A percentile compares a stretch with the other conserved stretches of the same genome.
Conservation (phyloP, 2,329 filamentous ascomycete genomes). For the Aureobasidium subglaciale region DNA sequence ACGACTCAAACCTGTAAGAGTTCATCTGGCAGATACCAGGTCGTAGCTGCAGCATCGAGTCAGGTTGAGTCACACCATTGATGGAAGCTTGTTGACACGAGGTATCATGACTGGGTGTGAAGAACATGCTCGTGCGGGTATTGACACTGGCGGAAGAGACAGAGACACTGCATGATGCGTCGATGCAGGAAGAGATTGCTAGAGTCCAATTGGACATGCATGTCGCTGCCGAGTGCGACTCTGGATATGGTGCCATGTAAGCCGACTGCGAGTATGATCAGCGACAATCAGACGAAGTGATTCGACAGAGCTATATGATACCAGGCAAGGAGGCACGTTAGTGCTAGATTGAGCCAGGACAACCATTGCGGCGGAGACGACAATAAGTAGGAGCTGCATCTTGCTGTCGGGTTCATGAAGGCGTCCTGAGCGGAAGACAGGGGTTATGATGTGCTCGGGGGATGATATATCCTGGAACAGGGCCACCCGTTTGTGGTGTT, state of each 20-base stretch:
- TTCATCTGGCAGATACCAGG: neutral
- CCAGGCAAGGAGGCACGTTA: slow-evolving; percentile 7
- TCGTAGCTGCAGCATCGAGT: neutral
- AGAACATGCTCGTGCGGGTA: slow-evolving; percentile 8
- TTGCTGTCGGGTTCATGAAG: neutral
- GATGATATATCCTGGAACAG: neutral
- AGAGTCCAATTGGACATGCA: slow-evolving; percentile 3
- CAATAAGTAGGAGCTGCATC: neutral
- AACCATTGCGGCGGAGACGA: neutral
- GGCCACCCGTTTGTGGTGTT: too few relatives aligned
- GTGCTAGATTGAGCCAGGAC: neutral
- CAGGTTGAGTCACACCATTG: neutral
- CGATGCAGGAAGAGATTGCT: neutral
- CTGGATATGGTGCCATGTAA: slow-evolving; percentile 5
- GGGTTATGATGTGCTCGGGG: neutral
- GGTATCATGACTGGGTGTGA: neutral
- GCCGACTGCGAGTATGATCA: neutral
- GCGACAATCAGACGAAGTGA: neutral
- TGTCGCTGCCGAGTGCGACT: neutral
- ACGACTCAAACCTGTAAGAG: neutral
- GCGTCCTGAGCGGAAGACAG: neutral
- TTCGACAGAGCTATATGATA: neutral
- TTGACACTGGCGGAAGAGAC: neutral
- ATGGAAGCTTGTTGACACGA: neutral
- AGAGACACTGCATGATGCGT: neutral